Percentiles rank a stretch among this genome's conserved stretches.
These are phyloP conservation scores for Eustoma russellianum DNA, from an alignment of 257 asterid species.

Conservation along the genomic window DNA sequence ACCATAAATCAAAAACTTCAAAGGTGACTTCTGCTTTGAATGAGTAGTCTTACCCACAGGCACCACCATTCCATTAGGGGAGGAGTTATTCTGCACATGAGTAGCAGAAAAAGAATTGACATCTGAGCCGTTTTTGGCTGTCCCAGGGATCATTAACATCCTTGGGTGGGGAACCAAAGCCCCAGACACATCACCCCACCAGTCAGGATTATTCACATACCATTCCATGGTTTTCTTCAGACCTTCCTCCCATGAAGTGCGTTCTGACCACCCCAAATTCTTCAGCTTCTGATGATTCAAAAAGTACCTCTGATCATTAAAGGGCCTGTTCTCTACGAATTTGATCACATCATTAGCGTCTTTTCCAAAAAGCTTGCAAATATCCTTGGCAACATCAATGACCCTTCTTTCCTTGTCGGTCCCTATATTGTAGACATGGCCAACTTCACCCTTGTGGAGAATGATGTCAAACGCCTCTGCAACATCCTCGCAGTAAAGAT, in stretches of 20 bases:
- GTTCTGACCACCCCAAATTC: constrained; percentile 52
- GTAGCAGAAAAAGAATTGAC: constrained; percentile 15
- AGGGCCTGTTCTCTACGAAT: constrained; percentile 70
- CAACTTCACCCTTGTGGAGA: constrained; percentile 62
- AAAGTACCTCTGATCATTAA: constrained; percentile 69
- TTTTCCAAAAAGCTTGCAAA: constrained; percentile 45
- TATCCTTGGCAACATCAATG: constrained; percentile 47
- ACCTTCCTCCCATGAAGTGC: constrained; percentile 59
- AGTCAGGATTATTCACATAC: constrained; percentile 47
- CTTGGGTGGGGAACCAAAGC: constrained; percentile 64
- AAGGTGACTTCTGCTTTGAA: constrained; percentile 19
- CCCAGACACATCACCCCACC: constrained; percentile 84
- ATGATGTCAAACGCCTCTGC: constrained; percentile 64
- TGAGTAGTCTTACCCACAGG: constrained; percentile 16
- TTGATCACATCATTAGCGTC: constrained; percentile 42
- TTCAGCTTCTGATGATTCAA: constrained; percentile 57
- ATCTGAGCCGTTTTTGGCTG: constrained; percentile 22
- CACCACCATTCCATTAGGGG: constrained; percentile 16
- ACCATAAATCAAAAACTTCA: constrained; percentile 55
- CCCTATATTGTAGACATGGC: constrained; percentile 61
- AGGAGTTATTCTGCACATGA: constrained; percentile 2
- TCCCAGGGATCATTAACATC: constrained; percentile 63
- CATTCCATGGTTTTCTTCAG: constrained; percentile 54
- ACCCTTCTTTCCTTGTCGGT: constrained; percentile 60
- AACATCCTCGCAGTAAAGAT: constrained; percentile 66